Evolutionary conservation across 2,329 filamentous ascomycete species (phyloP).

Genomic region (Lasiodiplodia sp.): DNA sequence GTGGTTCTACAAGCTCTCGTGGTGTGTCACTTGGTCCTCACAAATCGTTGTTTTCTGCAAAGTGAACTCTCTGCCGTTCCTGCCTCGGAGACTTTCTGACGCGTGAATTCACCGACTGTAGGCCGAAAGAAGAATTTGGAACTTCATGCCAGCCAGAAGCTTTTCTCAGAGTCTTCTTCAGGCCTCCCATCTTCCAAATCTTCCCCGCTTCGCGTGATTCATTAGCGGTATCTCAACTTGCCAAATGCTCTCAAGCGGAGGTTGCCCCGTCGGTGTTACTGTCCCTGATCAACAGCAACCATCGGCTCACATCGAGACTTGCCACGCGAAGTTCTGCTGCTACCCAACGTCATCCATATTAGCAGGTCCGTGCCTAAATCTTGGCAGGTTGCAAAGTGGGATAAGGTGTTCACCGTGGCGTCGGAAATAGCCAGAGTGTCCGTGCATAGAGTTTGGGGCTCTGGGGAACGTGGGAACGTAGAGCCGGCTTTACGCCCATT

Average conservation of each 20-base stretch:
- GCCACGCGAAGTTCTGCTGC: background rate
- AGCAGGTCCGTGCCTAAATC: background rate
- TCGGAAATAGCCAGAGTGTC: background rate
- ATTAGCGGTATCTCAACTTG: background rate
- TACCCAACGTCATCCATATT: background rate
- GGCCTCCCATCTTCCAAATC: background rate
- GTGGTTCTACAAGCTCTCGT: background rate
- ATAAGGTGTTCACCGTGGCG: background rate
- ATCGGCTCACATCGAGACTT: background rate
- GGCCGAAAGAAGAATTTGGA: too few species aligned
- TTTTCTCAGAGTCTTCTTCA: background rate
- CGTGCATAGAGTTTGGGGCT: constrained; percentile 5
- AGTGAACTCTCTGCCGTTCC: background rate
- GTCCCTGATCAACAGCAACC: background rate
- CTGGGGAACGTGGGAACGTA: background rate
- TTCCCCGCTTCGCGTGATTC: background rate
- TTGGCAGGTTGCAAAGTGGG: background rate
- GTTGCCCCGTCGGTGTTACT: background rate
- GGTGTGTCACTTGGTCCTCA: background rate
- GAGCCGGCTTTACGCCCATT: background rate
- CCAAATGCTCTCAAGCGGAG: background rate
- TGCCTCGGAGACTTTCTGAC: background rate
- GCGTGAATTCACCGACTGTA: background rate
- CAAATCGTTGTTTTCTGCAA: background rate
- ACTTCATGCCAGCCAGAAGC: background rate